These are phyloP conservation scores for Litsea cubeba DNA, from an alignment of 164 flowering plant species.

Conservation along the genomic window DNA sequence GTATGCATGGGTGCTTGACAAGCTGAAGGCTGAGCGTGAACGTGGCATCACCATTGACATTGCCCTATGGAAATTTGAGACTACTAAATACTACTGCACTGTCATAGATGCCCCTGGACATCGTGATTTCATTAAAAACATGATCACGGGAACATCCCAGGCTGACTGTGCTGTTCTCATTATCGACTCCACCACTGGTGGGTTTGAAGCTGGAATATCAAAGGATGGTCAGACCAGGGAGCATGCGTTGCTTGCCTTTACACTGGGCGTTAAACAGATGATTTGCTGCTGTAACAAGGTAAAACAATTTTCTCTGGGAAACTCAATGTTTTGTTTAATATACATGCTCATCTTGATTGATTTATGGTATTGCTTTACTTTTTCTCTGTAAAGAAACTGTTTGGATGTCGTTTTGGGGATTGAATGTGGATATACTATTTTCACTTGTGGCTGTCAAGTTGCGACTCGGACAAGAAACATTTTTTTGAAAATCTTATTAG, in stretches of 20 bases:
- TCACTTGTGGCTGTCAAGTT: no score
- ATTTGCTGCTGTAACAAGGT: slow-evolving; percentile 18
- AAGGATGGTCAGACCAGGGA: slow-evolving; percentile 18
- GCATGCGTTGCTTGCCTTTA: slow-evolving; percentile 17
- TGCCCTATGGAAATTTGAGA: slow-evolving; percentile 39
- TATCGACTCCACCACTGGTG: slow-evolving; percentile 17
- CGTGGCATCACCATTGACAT: slow-evolving; percentile 18
- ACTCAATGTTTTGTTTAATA: no score
- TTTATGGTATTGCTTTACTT: no score
- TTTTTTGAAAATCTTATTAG: no score
- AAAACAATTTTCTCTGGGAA: no score
- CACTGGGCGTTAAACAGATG: slow-evolving; percentile 14
- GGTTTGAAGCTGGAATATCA: slow-evolving; percentile 15
- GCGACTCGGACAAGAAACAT: no score
- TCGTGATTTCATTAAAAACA: slow-evolving; percentile 27
- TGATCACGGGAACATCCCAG: slow-evolving; percentile 21
- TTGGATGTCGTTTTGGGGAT: no score
- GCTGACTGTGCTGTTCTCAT: slow-evolving; percentile 17
- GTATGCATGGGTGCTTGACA: slow-evolving; percentile 19
- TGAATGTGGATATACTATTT: no score
- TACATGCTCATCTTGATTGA: no score
- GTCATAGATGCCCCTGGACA: slow-evolving; percentile 30
- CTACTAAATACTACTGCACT: slow-evolving; percentile 29
- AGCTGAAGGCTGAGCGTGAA: slow-evolving; percentile 17
- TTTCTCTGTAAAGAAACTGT: no score